phyloP scores from a whole-genome alignment of 768 basidiomycete species.

The Rhizopogon vulgaris region DNA sequence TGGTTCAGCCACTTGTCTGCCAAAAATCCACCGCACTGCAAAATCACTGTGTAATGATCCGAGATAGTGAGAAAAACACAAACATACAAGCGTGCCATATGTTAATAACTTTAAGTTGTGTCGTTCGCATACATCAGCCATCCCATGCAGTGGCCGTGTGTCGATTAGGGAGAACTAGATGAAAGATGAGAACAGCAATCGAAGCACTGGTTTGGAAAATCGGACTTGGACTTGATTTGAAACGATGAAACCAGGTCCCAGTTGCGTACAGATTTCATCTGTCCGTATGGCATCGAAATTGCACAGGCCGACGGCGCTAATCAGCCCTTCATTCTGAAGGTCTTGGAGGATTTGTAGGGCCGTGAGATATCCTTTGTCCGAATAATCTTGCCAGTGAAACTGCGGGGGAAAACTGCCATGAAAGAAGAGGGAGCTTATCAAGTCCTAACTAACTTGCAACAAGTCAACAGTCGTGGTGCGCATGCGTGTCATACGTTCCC shows the following conservation, averaged over 20 bases:
- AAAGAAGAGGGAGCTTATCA: neutral
- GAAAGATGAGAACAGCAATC: slow-evolving; percentile 6
- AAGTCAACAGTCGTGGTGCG: slow-evolving; percentile 54
- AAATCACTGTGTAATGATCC: neutral
- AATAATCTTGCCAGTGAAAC: slow-evolving; percentile 80
- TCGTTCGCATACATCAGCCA: slow-evolving; percentile 70
- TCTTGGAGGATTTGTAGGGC: slow-evolving; percentile 48
- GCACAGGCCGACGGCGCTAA: slow-evolving; percentile 66
- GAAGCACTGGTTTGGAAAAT: neutral
- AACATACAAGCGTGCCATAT: slow-evolving; percentile 71
- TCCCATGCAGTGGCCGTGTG: slow-evolving; percentile 66
- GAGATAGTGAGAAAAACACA: slow-evolving; percentile 4
- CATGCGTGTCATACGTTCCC: slow-evolving; percentile 69
- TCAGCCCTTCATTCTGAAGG: slow-evolving; percentile 53
- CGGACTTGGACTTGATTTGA: slow-evolving; percentile 81
- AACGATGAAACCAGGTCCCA: slow-evolving; percentile 66
- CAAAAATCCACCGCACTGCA: slow-evolving; percentile 79
- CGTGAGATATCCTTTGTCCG: slow-evolving; percentile 41
- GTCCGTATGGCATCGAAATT: slow-evolving; percentile 75
- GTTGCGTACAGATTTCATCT: slow-evolving; percentile 73
- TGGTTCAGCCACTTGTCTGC: slow-evolving; percentile 67
- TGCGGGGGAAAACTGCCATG: slow-evolving; percentile 19
- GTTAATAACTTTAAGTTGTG: slow-evolving; percentile 72
- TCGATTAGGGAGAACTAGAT: slow-evolving; percentile 77
- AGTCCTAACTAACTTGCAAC: slow-evolving; percentile 48